These are phyloP conservation scores for Brassica rapa DNA, from an alignment of 345 rosid genomes.

Conservation along the genomic window DNA sequence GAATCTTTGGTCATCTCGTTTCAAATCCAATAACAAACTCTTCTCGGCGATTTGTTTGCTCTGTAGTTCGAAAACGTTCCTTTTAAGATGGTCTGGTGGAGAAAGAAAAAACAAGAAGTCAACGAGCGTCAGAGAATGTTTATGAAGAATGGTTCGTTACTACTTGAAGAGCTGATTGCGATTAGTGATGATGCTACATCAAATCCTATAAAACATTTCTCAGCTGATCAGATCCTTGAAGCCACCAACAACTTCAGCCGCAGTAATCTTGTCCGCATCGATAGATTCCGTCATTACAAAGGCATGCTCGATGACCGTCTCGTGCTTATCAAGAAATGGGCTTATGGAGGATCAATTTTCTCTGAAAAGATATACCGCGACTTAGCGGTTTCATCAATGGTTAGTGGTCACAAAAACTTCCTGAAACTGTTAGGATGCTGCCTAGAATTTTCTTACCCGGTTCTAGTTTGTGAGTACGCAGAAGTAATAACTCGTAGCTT, in stretches of 20 bases:
- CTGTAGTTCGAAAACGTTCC: not conserved
- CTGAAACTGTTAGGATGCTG: slow-evolving; percentile 22
- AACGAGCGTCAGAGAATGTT: slow-evolving; percentile 11
- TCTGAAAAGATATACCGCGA: slow-evolving; percentile 17
- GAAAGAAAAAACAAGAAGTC: slow-evolving; percentile 20
- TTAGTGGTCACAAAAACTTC: slow-evolving; percentile 22
- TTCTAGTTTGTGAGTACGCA: slow-evolving; percentile 1
- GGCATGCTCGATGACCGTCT: slow-evolving; percentile 2
- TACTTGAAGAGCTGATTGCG: slow-evolving; percentile 12
- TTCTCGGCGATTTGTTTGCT: not conserved
- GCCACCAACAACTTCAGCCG: slow-evolving; percentile 19
- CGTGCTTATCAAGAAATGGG: slow-evolving; percentile 30
- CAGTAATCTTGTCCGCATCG: slow-evolving; percentile 12
- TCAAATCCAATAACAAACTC: not conserved
- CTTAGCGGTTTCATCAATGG: slow-evolving; percentile 18
- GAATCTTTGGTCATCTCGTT: not conserved
- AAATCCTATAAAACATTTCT: slow-evolving; percentile 10
- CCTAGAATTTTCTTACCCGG: slow-evolving; percentile 18
- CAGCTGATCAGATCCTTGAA: slow-evolving; percentile 9
- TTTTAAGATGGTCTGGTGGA: slow-evolving; percentile 13
- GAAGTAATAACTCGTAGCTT: slow-evolving; percentile 26
- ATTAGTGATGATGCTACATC: slow-evolving; percentile 15
- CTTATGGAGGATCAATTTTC: slow-evolving; percentile 23
- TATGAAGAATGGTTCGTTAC: slow-evolving; percentile 12
- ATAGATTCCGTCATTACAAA: slow-evolving; percentile 19